phyloP scores from a whole-genome alignment of 805 yeast species.

The Kregervanrija fluxuum region DNA sequence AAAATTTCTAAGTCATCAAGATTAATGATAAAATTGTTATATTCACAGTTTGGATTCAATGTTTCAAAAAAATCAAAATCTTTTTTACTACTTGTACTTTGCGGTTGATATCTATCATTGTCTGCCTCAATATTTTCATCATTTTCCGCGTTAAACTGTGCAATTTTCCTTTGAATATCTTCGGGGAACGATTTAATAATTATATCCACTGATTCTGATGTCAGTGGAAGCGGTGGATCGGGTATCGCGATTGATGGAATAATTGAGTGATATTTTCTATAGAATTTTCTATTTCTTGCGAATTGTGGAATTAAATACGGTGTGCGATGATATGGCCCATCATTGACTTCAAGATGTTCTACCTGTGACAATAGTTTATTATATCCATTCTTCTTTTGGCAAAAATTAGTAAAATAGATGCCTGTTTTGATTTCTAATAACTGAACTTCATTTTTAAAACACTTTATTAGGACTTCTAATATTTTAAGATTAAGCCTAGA shows the following conservation, averaged over 20 bases:
- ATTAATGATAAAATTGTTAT: conserved; percentile 48
- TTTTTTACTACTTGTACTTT: conserved; percentile 1
- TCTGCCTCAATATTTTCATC: conserved; percentile 5
- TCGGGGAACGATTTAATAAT: conserved; percentile 30
- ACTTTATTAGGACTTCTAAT: conserved; percentile 35
- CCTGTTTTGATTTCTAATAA: conserved; percentile 49
- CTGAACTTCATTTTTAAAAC: conserved; percentile 10
- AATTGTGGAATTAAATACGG: conserved; percentile 60
- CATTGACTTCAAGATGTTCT: conserved; percentile 59
- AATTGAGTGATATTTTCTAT: conserved; percentile 43
- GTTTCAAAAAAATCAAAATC: conserved; percentile 7
- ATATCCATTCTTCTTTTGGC: conserved; percentile 41
- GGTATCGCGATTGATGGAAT: conserved; percentile 60
- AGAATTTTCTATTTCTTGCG: conserved; percentile 39
- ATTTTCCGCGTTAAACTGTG: neutral
- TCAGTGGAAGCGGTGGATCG: conserved; percentile 52
- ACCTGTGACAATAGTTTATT: conserved; percentile 50
- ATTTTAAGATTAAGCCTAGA: conserved; percentile 43
- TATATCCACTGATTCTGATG: conserved; percentile 38
- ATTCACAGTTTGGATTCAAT: conserved; percentile 37
- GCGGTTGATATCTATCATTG: conserved; percentile 3
- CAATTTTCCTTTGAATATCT: conserved; percentile 13
- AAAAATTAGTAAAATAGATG: conserved; percentile 50
- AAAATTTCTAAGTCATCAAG: conserved; percentile 43
- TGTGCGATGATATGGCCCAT: conserved; percentile 75